Evolutionary conservation across 2,329 filamentous ascomycete genomes (phyloP).

Genomic region (Aspergillus oerlinghausenensis): DNA sequence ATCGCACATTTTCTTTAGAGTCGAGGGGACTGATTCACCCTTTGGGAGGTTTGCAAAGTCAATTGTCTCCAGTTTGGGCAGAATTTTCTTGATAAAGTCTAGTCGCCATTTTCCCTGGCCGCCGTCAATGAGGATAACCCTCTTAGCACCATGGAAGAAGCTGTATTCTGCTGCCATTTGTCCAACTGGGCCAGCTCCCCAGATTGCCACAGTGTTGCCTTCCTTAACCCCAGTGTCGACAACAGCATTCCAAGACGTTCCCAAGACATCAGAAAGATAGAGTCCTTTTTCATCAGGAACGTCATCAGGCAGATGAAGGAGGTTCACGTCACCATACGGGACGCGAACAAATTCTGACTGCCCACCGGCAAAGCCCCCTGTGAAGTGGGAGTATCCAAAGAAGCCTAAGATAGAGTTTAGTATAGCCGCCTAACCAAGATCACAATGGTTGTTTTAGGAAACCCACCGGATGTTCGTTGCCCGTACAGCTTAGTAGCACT

Average conservation of each 20-base stretch:
- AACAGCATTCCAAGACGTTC: slow-evolving; percentile 77
- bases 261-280: slow-evolving; percentile 75
- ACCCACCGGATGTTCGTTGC: slow-evolving; percentile 62
- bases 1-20: slow-evolving; percentile 67
- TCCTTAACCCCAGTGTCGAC: slow-evolving; percentile 78
- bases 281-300: slow-evolving; percentile 82
- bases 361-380: slow-evolving; percentile 79
- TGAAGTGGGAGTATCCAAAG: slow-evolving; percentile 70
- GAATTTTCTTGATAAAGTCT: slow-evolving; percentile 61
- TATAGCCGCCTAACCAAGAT: background rate
- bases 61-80: slow-evolving; percentile 62
- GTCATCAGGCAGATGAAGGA: slow-evolving; percentile 70
- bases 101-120: slow-evolving; percentile 60
- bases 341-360: slow-evolving; percentile 85
- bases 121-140: slow-evolving; percentile 75
- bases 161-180: slow-evolving; percentile 69
- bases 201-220: slow-evolving; percentile 73
- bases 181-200: slow-evolving; percentile 82
- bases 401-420: slow-evolving; percentile 41
- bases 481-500: slow-evolving; percentile 73
- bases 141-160: slow-evolving; percentile 65
- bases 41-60: slow-evolving; percentile 63
- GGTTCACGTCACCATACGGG: slow-evolving; percentile 73
- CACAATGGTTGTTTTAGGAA: background rate
- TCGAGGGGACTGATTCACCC: slow-evolving; percentile 62